Percentiles rank a stretch among this genome's conserved stretches.
phyloP scores from a whole-genome alignment of 495 filamentous ascomycete genomes.

The Terfezia claveryi region DNA sequence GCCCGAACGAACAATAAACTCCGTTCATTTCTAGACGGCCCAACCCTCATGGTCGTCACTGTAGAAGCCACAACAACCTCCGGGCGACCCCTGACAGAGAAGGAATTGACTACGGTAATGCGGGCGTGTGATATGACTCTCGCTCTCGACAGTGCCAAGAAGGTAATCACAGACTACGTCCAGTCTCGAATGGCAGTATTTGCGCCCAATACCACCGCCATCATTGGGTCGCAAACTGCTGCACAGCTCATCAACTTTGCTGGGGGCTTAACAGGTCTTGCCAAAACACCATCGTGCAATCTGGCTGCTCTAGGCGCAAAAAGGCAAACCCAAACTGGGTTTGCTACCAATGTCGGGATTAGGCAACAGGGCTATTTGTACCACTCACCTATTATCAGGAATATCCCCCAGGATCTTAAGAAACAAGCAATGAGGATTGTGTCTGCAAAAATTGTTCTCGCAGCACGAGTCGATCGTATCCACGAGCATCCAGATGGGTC shows the following conservation, averaged over 20 bases:
- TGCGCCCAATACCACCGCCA: conserved; percentile 79
- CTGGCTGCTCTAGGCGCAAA: conserved; percentile 73
- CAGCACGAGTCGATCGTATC: conserved; percentile 71
- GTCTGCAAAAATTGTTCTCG: conserved; percentile 76
- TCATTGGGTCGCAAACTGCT: conserved; percentile 86
- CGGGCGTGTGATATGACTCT: conserved; percentile 73
- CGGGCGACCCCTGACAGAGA: conserved; percentile 49
- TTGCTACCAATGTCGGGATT: conserved; percentile 85
- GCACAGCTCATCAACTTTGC: conserved; percentile 88
- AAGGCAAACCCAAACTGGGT: conserved; percentile 56
- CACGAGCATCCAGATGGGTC: conserved; percentile 65
- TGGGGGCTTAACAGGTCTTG: conserved; percentile 69
- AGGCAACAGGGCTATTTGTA: conserved; percentile 86
- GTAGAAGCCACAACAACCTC: conserved; percentile 79
- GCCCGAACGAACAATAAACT: conserved; percentile 58
- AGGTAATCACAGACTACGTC: conserved; percentile 77
- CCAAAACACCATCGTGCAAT: conserved; percentile 84
- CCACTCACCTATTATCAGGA: conserved; percentile 65
- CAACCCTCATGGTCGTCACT: conserved; percentile 86
- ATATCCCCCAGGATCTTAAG: conserved; percentile 66
- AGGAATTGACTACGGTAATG: conserved; percentile 51
- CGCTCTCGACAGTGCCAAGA: conserved; percentile 68
- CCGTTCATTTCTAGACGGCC: conserved; percentile 60
- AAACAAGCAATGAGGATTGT: conserved; percentile 93
- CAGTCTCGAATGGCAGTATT: conserved; percentile 92